Conservation (phyloP, 2,329 filamentous ascomycete genomes). For the Tolypocladium paradoxum region DNA sequence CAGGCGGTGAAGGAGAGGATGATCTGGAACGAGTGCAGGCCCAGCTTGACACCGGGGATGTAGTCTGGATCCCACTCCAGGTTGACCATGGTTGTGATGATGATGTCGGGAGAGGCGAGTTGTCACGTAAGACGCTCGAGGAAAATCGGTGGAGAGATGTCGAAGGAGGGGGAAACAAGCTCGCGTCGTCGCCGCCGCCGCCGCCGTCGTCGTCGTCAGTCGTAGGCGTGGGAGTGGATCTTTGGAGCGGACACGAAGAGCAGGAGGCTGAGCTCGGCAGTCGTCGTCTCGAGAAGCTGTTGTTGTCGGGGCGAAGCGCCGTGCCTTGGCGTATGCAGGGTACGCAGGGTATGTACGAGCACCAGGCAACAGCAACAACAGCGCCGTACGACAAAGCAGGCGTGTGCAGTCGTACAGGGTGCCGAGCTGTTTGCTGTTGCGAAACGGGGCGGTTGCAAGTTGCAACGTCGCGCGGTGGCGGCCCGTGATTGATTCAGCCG, state of each 20-base stretch:
- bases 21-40: conserved; percentile 45
- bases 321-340: too few species aligned
- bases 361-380: too few species aligned
- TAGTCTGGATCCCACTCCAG: conserved; percentile 43
- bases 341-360: too few species aligned
- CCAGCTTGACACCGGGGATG: conserved; percentile 45
- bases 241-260: neutral
- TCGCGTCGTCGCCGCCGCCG: neutral
- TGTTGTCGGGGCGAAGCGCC: neutral
- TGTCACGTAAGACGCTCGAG: neutral
- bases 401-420: neutral
- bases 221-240: neutral
- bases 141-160: neutral
- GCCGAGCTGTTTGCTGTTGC: neutral
- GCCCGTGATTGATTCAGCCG: too few species aligned
- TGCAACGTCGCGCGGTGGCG: too few species aligned
- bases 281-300: neutral
- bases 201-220: neutral
- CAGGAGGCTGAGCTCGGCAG: neutral
- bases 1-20: conserved; percentile 44
- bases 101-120: neutral
- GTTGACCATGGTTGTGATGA: conserved; percentile 26
- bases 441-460: too few species aligned
- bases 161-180: neutral
- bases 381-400: neutral